Evolutionary conservation across 176 grass and related monocot species (phyloP).

Genomic region (Oryza meridionalis): DNA sequence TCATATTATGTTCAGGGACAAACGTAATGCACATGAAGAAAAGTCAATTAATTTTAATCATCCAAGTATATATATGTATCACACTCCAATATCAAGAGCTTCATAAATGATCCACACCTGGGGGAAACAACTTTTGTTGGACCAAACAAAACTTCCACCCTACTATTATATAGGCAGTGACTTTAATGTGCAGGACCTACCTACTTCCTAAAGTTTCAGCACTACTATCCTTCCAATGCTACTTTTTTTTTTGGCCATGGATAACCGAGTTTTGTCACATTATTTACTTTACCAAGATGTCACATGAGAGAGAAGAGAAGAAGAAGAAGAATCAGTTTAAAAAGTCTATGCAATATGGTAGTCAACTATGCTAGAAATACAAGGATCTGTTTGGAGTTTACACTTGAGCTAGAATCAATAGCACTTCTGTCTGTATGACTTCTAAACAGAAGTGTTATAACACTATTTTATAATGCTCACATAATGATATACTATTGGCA

Average conservation of each 20-base stretch:
- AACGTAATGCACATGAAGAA: neutral
- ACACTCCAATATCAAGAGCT: neutral
- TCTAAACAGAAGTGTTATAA: neutral
- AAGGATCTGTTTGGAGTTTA: slow-evolving; percentile 8
- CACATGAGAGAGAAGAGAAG: neutral
- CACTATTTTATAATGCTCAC: no score
- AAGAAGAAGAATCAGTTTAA: neutral
- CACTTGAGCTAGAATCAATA: slow-evolving; percentile 21
- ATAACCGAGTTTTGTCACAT: neutral
- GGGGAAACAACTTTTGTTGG: slow-evolving; percentile 30
- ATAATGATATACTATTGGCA: neutral
- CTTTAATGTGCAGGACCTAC: slow-evolving; percentile 39
- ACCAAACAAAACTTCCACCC: slow-evolving; percentile 38
- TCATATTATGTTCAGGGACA: neutral
- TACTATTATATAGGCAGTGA: slow-evolving; percentile 28
- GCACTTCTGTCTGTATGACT: neutral
- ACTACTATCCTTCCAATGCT: neutral
- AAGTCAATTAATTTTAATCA: neutral
- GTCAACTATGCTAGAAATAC: slow-evolving; percentile 40
- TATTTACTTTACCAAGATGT: neutral
- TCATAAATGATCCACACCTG: neutral
- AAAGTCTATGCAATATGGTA: slow-evolving; percentile 6
- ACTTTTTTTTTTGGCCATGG: neutral
- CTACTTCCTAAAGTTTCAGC: slow-evolving; percentile 56
- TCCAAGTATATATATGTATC: neutral